A percentile compares a stretch with the other conserved stretches of the same genome.
Conservation (phyloP, 306 rosid genomes). For the Malus orientalis region DNA sequence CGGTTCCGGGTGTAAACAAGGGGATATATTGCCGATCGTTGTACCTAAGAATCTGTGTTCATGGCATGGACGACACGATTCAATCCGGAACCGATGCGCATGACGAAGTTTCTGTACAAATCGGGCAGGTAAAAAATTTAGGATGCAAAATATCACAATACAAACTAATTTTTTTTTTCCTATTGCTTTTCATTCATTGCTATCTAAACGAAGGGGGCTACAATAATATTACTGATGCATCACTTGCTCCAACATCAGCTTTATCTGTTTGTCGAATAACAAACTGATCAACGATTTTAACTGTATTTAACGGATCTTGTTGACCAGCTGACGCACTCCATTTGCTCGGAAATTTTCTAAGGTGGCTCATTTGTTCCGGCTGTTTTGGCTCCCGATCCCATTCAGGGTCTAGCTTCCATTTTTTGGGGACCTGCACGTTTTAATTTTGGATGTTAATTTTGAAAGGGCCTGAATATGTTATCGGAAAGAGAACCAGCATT, state of each 20-base stretch:
- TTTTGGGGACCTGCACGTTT: conserved; percentile 42
- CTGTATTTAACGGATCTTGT: conserved; percentile 74
- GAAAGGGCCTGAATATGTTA: background rate
- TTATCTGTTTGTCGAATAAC: conserved; percentile 43
- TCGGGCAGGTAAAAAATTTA: background rate
- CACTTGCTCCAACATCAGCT: conserved; percentile 22
- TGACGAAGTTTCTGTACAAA: background rate
- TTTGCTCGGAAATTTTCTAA: conserved; percentile 40
- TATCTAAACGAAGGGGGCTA: conserved; percentile 10
- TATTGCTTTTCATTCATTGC: background rate
- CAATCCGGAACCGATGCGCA: background rate
- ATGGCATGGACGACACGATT: background rate
- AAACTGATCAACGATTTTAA: conserved; percentile 82
- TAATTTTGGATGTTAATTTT: background rate
- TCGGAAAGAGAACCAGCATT: background rate
- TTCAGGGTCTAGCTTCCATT: conserved; percentile 52
- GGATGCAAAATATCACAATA: background rate
- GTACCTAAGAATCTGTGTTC: background rate
- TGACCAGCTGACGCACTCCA: conserved; percentile 52
- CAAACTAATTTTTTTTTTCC: background rate
- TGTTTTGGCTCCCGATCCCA: conserved; percentile 44
- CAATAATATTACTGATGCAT: conserved; percentile 28
- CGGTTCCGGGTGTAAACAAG: too few relatives aligned
- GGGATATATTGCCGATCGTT: background rate
- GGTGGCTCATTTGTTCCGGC: conserved; percentile 34